phyloP scores from a whole-genome alignment of 139 green algal genomes.

The Chlamydomonas sphaeroides region DNA sequence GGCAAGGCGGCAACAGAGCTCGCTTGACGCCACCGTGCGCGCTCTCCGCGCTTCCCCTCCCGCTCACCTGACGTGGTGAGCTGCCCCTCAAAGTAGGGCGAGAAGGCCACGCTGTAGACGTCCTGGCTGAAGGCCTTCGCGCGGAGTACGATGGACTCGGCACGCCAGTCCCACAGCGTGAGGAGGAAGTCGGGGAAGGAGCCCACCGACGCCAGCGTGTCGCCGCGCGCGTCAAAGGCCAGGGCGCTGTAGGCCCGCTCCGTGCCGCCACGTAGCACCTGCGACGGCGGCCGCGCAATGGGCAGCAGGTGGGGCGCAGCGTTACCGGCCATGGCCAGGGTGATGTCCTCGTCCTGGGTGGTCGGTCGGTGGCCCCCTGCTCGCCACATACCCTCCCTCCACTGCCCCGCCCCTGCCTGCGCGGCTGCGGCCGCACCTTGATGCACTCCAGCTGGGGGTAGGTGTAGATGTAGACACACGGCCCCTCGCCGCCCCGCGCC shows the following conservation, averaged over 20 bases:
- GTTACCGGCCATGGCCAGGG: too few species aligned
- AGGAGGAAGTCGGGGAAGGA: conserved; percentile 83
- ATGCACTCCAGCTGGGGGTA: conserved; percentile 66
- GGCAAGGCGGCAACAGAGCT: too few species aligned
- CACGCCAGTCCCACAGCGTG: conserved; percentile 84
- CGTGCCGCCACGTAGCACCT: conserved; percentile 71
- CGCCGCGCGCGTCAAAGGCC: conserved; percentile 70
- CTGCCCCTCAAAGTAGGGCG: conserved; percentile 66
- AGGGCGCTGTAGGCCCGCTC: conserved; percentile 72
- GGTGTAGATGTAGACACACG: conserved; percentile 75
- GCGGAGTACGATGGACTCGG: conserved; percentile 73
- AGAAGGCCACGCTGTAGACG: conserved; percentile 77
- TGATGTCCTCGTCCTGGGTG: too few species aligned
- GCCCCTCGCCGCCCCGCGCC: conserved; percentile 50
- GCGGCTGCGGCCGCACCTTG: conserved; percentile 18
- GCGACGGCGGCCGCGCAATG: too few species aligned
- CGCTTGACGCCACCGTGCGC: too few species aligned
- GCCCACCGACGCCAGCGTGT: conserved; percentile 80
- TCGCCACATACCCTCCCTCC: too few species aligned
- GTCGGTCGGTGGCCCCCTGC: too few species aligned
- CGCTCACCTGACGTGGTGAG: conserved; percentile 64
- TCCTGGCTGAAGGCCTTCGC: conserved; percentile 86
- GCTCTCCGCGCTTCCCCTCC: not conserved
- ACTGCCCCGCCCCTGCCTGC: too few species aligned
- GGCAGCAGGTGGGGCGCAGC: too few species aligned